Evolutionary conservation across 129 eudicot species (phyloP).

Genomic region (Mikania micrantha): DNA sequence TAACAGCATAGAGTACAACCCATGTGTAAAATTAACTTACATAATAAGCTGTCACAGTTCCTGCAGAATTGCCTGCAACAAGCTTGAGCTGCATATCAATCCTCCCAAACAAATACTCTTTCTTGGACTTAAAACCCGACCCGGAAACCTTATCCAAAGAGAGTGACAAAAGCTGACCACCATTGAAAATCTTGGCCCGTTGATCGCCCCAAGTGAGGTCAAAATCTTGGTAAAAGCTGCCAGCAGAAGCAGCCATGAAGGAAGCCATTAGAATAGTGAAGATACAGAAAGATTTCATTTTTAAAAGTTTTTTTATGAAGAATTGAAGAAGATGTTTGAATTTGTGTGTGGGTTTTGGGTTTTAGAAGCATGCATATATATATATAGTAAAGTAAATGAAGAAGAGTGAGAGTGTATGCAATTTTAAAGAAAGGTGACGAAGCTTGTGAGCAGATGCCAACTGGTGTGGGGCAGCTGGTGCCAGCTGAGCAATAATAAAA

Average conservation of each 20-base stretch:
- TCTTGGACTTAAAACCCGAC: constrained; percentile 74
- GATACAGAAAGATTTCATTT: constrained; percentile 21
- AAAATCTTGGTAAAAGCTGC: constrained; percentile 59
- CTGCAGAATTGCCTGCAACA: constrained; percentile 86
- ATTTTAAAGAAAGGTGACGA: constrained; percentile 27
- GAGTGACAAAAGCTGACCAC: constrained; percentile 56
- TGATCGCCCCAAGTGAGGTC: constrained; percentile 67
- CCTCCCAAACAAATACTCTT: constrained; percentile 65
- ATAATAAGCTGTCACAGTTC: constrained; percentile 73
- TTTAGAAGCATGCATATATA: constrained; percentile 27
- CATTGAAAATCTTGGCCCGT: constrained; percentile 46
- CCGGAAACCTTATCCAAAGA: constrained; percentile 66
- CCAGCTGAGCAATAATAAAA: constrained; percentile 43
- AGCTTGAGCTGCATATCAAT: constrained; percentile 82
- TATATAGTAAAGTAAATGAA: constrained; percentile 34
- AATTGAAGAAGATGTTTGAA: neutral
- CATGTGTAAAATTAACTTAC: constrained; percentile 31
- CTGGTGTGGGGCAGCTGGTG: constrained; percentile 46
- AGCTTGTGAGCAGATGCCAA: constrained; percentile 26
- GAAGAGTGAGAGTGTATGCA: constrained; percentile 11
- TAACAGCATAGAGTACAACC: constrained; percentile 3
- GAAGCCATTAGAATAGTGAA: constrained; percentile 13
- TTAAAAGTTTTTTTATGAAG: neutral
- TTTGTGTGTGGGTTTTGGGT: constrained; percentile 26
- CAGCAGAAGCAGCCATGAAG: constrained; percentile 33